phyloP scores from a whole-genome alignment of 805 yeast genomes.

The Kuraishia borneana region DNA sequence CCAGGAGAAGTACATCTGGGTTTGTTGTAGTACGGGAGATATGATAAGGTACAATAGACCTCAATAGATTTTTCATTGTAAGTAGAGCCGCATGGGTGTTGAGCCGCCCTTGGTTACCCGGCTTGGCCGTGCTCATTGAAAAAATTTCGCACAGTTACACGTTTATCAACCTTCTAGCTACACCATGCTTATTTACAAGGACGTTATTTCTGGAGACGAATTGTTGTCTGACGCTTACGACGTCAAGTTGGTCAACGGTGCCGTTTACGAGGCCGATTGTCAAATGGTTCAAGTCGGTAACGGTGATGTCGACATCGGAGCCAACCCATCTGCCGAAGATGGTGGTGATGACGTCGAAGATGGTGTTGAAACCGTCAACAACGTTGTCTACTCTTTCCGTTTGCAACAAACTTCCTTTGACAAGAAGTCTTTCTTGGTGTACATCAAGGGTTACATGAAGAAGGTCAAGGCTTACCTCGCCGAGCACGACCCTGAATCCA shows the following conservation, averaged over 20 bases:
- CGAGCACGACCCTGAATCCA: conserved; percentile 80
- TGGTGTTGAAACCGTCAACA: conserved; percentile 87
- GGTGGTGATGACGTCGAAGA: conserved; percentile 78
- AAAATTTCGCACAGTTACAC: neutral
- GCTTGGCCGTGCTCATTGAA: neutral
- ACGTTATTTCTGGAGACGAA: conserved; percentile 91
- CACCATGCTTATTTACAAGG: conserved; percentile 39
- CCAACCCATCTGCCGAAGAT: conserved; percentile 98
- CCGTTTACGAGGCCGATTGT: conserved; percentile 95
- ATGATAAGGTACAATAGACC: conserved; percentile 26
- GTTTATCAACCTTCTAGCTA: neutral
- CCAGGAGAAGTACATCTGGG: conserved; percentile 22
- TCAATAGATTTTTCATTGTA: neutral
- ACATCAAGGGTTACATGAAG: conserved; percentile 99
- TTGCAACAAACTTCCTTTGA: conserved; percentile 92
- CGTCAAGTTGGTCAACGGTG: conserved; percentile 75
- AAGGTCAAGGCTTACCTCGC: conserved; percentile 81
- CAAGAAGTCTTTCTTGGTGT: conserved; percentile 94
- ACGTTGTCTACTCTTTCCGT: conserved; percentile 97
- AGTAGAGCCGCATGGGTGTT: neutral
- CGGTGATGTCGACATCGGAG: conserved; percentile 97
- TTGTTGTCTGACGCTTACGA: conserved; percentile 96
- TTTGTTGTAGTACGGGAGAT: conserved; percentile 24
- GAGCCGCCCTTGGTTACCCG: neutral
- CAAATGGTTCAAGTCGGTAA: conserved; percentile 75